Conservation (phyloP, 2,329 filamentous ascomycete genomes). For the Fusarium redolens region DNA sequence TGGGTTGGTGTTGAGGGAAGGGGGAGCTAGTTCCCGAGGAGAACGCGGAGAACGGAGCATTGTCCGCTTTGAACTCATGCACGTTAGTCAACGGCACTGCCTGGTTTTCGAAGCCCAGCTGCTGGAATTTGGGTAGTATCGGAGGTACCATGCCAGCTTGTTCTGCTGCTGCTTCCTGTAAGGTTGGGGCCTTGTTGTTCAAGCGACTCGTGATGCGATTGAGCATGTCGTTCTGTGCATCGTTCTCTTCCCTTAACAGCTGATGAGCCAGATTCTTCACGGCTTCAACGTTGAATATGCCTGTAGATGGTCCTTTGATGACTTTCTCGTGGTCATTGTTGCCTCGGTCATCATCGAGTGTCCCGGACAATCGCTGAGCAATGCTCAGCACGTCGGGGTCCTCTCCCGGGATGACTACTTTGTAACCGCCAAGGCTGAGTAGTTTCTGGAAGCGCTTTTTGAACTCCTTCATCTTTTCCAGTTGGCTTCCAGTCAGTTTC, state of each 20-base stretch:
- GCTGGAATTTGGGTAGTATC: slow-evolving; percentile 28
- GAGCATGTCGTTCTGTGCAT: neutral
- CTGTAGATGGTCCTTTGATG: slow-evolving; percentile 24
- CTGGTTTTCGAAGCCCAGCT: slow-evolving; percentile 10
- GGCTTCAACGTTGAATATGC: slow-evolving; percentile 17
- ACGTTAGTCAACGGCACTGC: slow-evolving; percentile 8
- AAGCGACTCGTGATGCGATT: neutral
- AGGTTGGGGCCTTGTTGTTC: neutral
- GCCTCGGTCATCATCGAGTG: slow-evolving; percentile 28
- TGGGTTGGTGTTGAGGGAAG: slow-evolving; percentile 13
- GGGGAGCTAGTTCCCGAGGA: neutral
- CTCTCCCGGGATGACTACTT: slow-evolving; percentile 27
- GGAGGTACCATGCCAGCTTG: slow-evolving; percentile 7
- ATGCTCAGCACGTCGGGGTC: slow-evolving; percentile 24
- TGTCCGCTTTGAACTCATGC: neutral
- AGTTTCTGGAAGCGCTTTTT: slow-evolving; percentile 14
- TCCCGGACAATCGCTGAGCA: slow-evolving; percentile 33
- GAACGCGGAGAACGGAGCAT: slow-evolving; percentile 17
- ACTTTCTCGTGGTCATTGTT: neutral
- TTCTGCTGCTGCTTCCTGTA: slow-evolving; percentile 16
- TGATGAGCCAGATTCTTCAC: slow-evolving; percentile 11
- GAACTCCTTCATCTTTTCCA: slow-evolving; percentile 25
- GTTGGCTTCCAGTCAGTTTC: slow-evolving; percentile 15
- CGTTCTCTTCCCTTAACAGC: slow-evolving; percentile 2
- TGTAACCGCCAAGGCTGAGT: slow-evolving; percentile 27